Evolutionary conservation across 768 basidiomycete genomes (phyloP).

Genomic region (Boletellus ananiceps): DNA sequence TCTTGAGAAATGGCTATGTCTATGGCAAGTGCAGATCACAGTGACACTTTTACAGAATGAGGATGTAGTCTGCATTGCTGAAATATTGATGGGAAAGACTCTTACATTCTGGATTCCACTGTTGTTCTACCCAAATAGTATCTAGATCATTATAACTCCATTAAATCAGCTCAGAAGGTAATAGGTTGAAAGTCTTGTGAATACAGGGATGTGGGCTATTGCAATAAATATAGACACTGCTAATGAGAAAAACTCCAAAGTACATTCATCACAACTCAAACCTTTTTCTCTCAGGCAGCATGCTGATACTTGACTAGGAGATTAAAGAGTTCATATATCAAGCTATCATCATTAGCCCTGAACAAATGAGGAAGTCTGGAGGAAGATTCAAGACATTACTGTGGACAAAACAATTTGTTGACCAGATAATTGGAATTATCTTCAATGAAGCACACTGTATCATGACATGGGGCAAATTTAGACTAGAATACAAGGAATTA

Average conservation of each 20-base stretch:
- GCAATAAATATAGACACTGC: not conserved
- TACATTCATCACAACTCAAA: not conserved
- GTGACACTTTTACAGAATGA: not conserved
- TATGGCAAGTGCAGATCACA: not conserved
- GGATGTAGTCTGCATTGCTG: not conserved
- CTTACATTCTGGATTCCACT: constrained; percentile 4
- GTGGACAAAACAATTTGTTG: not conserved
- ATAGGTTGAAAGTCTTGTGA: not conserved
- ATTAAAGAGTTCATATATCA: not conserved
- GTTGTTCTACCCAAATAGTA: not conserved
- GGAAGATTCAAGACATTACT: constrained; percentile 13
- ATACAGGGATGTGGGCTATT: not conserved
- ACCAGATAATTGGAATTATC: not conserved
- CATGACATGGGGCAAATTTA: constrained; percentile 28
- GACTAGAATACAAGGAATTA: constrained; percentile 31
- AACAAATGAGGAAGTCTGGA: constrained; percentile 10
- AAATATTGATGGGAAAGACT: constrained; percentile 5
- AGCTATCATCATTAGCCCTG: constrained; percentile 6
- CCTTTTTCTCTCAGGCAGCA: too few species aligned
- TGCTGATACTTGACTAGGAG: not conserved
- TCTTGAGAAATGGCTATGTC: not conserved
- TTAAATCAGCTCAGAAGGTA: constrained; percentile 1
- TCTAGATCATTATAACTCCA: constrained; percentile 7
- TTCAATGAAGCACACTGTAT: constrained; percentile 25
- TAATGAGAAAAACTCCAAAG: not conserved